Evolutionary conservation across 169 alveolate species (phyloP), one percentile per base, ranked within the genome.

Genomic region (Plasmodium blacklocki): DNA sequence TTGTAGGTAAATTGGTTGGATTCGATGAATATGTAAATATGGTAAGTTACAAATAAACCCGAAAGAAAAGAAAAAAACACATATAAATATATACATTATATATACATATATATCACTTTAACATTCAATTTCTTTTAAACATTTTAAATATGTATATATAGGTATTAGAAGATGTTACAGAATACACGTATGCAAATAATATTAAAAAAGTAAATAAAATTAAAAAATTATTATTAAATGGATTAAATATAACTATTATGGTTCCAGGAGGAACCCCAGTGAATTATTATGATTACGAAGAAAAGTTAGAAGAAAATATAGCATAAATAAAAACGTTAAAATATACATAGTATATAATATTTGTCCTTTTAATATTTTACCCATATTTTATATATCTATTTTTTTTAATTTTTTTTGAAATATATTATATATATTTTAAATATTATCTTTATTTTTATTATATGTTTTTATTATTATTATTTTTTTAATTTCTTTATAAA

Each of bases 21-120:
- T 97, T 97, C 91, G 99, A 97, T 92, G 99, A 97, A 92, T 97
- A 96, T 74, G 98, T 97, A 76, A 97, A 97, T 91, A 97, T 97
- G 99, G 96, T 91, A 64, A 50, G 49, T 18, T 52, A 14, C 15
- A 66, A 73, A 2, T 26, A 26, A 26, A 26, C 4, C 1, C 3
- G 39, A 26, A 26, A 54, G 56, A 73, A 56, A 71, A 71, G 19
- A 71, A 12, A 68, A 43, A 73, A 19, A n/a, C 7, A 6, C 12
- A 8, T 56, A 56, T 4, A 49, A 5, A 19, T 3, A 11, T 12
- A 26, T 2, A 7, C 12, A 39, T 29, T 12, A 12, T 47, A n/a
- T 19, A 45, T 60, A 26, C 2, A 60, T 19, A 66, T 26, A 54
- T 63, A 45, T 59, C 52, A 26, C 45, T 39, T 39, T 39, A 39